phyloP scores from a whole-genome alignment of 345 rosid species.

The Conringia planisiliqua region DNA sequence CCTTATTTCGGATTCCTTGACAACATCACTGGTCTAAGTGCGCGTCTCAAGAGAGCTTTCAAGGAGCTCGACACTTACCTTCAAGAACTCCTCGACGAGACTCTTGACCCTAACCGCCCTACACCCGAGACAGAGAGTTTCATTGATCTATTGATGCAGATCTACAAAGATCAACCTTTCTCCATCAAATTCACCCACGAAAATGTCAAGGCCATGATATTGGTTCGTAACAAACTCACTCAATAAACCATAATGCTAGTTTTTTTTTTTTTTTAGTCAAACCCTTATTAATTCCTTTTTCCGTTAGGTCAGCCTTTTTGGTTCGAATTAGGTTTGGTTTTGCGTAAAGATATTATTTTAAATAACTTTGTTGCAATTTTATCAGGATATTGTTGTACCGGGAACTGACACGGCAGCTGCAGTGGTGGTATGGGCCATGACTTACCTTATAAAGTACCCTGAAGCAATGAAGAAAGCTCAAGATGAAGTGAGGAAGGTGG shows the following conservation, averaged over 20 bases:
- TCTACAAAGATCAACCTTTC: constrained; percentile 32
- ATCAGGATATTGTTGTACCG: constrained; percentile 36
- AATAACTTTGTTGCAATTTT: background rate
- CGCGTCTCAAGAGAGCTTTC: constrained; percentile 32
- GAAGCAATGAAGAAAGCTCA: constrained; percentile 35
- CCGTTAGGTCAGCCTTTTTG: background rate
- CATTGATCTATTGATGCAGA: constrained; percentile 31
- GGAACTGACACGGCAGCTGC: constrained; percentile 42
- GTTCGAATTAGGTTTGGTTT: background rate
- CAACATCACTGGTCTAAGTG: constrained; percentile 29
- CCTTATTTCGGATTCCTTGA: constrained; percentile 40
- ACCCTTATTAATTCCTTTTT: background rate
- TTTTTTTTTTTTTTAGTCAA: background rate
- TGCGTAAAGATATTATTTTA: background rate
- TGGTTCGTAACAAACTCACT: constrained; percentile 19
- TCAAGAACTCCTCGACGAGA: constrained; percentile 38
- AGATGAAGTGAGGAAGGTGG: constrained; percentile 29
- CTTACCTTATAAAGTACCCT: constrained; percentile 37
- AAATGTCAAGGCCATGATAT: constrained; percentile 38
- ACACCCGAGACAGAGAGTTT: constrained; percentile 35
- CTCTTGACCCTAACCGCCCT: constrained; percentile 37
- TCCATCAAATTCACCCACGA: constrained; percentile 29
- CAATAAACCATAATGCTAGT: background rate
- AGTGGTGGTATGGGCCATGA: constrained; percentile 41
- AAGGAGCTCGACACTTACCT: constrained; percentile 35